Base-by-base conservation (phyloP, 1,284 basidiomycete species). In the Clitocybe nebularis region DNA sequence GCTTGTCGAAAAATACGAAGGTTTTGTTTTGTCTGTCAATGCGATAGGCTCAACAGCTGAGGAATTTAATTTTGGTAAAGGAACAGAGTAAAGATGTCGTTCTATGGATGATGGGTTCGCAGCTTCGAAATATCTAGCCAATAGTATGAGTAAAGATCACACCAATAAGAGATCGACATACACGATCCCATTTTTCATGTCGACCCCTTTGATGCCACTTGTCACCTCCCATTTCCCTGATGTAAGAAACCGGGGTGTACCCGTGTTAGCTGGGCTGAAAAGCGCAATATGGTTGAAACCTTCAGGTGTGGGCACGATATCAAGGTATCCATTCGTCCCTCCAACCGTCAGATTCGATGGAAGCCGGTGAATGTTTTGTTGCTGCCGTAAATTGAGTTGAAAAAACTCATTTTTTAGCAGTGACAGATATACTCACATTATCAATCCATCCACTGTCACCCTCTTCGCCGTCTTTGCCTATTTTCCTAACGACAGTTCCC, bases 401-500 rank as follows among this genome's bases (percentile, higher is more conserved):
- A n/a, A n/a, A n/a, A n/a, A n/a, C n/a, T n/a, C n/a, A n/a, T n/a
- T n/a, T n/a, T n/a, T n/a, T 14, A 13, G 32, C 36, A 20, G 19
- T 39, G 36, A 36, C 38, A 39, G 37, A 53, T 20, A n/a, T 19
- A 67, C 79, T 47, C 50, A 84, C 84, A 44, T 71, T 62, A 34
- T 96, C 89, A 52, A 97, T 92, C 94, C 95, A 98, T 0, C 95
- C 95, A 30, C 83, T 79, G 56, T 95, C 93, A 0, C 83, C 85
- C 57, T 93, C 76, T 57, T 93, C 91, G 3, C 90, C 90, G 11
- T 81, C 64, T 58, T 79, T 80, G 9, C 93, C 92, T 13, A 90
- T 68, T 49, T 71, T 84, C 44, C 89, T 73, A 9, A 90, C 88
- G 9, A 88, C 77, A 39, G 58, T 66, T 8, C 81, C 93, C 19